Base-by-base conservation (phyloP, 176 grass and related monocot species). In the Ananas comosus region DNA sequence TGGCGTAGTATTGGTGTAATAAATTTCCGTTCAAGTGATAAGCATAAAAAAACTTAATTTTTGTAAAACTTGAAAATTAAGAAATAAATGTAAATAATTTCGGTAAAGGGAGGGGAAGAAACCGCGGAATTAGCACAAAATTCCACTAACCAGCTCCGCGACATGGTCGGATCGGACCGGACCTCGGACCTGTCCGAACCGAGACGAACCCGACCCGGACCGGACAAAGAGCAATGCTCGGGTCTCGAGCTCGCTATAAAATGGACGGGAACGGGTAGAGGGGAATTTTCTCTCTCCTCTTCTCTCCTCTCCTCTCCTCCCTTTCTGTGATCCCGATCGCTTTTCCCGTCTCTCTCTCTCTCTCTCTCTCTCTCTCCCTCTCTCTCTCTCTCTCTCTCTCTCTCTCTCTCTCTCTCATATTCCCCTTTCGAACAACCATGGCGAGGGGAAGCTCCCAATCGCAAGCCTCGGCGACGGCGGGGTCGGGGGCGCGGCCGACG, bases 401-500 rank as follows among this genome's bases (percentile, higher is more conserved):
- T 23, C 22, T 23, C 22, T 1, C 22, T 23, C 22, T 23, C 22
- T 23, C 22, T 23, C 22, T 23, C 22, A 17, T 24, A 27, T 27
- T 27, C 6, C 11, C 17, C 51, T 13, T 2, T 77, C 6, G 4
- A 22, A 47, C 29, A 27, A 13, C 27, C 19, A 77, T 77, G 74
- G 74, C 74, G 23, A 69, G 65, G 42, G 65, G 74, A 23, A 77
- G 65, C 33, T 68, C 74, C 52, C 74, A 77, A 51, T 68, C 65
- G 28, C 74, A 77, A 29, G 33, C 74, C 28, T 5, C 74, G 33
- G 24, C 65, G 65, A 68, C 74, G 51, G 52, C 74, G 1, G 74
- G 74, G 11, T 51, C 51, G 0, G 65, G 27, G 28, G 74, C 29
- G 17, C 51, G 74, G 51, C 74, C 74, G 28, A 2, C 74, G 4